phyloP scores from a whole-genome alignment of 371 early-diverging fungal genomes.

The Apophysomyces variabilis region DNA sequence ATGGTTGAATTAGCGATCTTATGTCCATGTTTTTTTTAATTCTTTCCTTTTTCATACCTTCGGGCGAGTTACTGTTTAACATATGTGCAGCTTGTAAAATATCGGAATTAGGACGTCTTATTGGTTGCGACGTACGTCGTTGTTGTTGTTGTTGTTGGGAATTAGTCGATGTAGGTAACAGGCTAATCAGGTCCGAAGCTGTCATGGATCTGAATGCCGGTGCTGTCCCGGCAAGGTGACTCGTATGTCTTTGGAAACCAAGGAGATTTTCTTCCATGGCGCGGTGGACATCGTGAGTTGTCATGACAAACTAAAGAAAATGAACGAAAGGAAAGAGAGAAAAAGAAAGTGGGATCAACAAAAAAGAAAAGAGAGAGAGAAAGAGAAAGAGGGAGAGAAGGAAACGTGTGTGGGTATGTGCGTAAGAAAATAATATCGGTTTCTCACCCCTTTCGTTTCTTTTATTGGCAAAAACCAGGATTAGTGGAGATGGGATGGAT shows the following conservation, averaged over 20 bases:
- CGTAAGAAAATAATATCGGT: conserved; percentile 10
- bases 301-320: conserved; percentile 19
- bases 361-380: not conserved
- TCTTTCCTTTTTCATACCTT: conserved; percentile 34
- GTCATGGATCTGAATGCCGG: conserved; percentile 35
- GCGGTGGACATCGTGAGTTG: conserved; percentile 40
- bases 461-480: conserved; percentile 18
- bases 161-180: conserved; percentile 15
- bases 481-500: conserved; percentile 10
- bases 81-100: conserved; percentile 34
- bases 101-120: conserved; percentile 32
- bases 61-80: conserved; percentile 30
- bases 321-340: conserved; percentile 3
- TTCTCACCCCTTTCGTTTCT: conserved; percentile 3
- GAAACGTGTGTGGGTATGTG: conserved; percentile 11
- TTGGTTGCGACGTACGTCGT: conserved; percentile 12
- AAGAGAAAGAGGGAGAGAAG: not conserved
- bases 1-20: not conserved
- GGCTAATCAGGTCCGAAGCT: conserved; percentile 40
- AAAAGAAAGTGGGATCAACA: not conserved
- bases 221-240: conserved; percentile 14
- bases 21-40: not conserved
- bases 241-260: conserved; percentile 36
- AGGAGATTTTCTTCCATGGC: conserved; percentile 43
- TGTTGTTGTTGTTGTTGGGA: not conserved